Base-by-base conservation (phyloP, 371 early-diverging fungal species). In the Circinella minor region DNA sequence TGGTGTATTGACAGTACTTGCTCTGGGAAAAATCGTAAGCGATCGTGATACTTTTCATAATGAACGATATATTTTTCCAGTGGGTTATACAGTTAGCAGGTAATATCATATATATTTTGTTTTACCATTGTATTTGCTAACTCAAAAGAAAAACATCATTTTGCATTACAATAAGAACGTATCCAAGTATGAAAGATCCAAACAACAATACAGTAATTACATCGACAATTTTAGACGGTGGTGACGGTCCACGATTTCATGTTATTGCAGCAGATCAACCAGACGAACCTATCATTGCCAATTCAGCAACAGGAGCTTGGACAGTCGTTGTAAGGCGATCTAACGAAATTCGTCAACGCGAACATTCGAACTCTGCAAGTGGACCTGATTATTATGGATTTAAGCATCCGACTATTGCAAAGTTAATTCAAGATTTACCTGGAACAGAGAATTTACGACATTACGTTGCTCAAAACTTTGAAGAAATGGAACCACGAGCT, bases 331-430 rank as follows among this genome's bases (percentile, higher is more conserved):
- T 96, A 15, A 92, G 92, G 63, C 81, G 86, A 14, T 90, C 94
- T 5, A 91, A 93, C 63, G 86, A 87, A 55, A 87, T 96, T 49
- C 88, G 94, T 10, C 87, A 92, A 38, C 85, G 91, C 3, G 92
- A 91, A 37, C 92, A 91, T 69, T 90, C 92, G 36, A 93, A 92
- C 59, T 92, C 93, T 10, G 93, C 93, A 0, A 91, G 91, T 10
- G 97, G 97, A 1, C 96, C 96, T 3, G 97, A 97, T 70, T 95
- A 92, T 69, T 96, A 91, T 80, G 97, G 96, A 0, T 92, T 96
- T 67, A 88, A 95, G 46, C 92, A 94, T 59, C 93, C 95, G 3
- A 93, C 94, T 10, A 92, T 97, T 66, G 89, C 92, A n/a, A 94
- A 91, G 73, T 82, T 95, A 86, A 93, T 97, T 39, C 96, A 97